These are phyloP conservation scores for Colletotrichum sublineola DNA, from an alignment of 2,329 filamentous ascomycete species.

Conservation along the genomic window DNA sequence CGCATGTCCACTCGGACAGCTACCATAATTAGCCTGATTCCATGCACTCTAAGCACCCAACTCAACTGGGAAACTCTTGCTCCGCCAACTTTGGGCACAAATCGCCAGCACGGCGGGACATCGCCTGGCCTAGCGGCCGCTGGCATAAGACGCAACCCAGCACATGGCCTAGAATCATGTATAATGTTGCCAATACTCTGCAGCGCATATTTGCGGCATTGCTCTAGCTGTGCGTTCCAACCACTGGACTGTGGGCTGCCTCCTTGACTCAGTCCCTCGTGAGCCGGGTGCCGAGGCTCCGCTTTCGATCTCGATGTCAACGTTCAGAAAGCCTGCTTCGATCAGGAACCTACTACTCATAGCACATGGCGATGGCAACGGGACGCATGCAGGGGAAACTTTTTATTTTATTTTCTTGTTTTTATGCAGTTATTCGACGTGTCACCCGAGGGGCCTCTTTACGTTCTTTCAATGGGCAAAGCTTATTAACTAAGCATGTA, in stretches of 20 bases:
- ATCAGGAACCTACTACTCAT: not conserved
- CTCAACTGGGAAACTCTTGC: slow-evolving; percentile 27
- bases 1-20: slow-evolving; percentile 35
- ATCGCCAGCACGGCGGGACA: slow-evolving; percentile 29
- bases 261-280: slow-evolving; percentile 14
- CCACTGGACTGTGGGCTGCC: slow-evolving; percentile 31
- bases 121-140: slow-evolving; percentile 21
- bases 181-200: not conserved
- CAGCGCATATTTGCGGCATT: slow-evolving; percentile 26
- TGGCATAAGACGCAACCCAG: slow-evolving; percentile 1
- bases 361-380: slow-evolving; percentile 16
- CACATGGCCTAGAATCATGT: slow-evolving; percentile 34
- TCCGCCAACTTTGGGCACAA: slow-evolving; percentile 32
- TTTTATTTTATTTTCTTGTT: not conserved
- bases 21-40: slow-evolving; percentile 39
- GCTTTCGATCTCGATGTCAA: not conserved
- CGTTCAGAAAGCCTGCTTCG: not conserved
- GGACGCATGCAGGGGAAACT: slow-evolving; percentile 40
- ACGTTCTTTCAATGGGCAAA: slow-evolving; percentile 16
- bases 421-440: slow-evolving; percentile 1
- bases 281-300: slow-evolving; percentile 19
- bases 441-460: slow-evolving; percentile 9
- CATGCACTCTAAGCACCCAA: slow-evolving; percentile 33
- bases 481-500: slow-evolving; percentile 58
- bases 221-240: not conserved